These are phyloP conservation scores for Fusarium palustre DNA, from an alignment of 2,329 filamentous ascomycete species.

Conservation along the genomic window DNA sequence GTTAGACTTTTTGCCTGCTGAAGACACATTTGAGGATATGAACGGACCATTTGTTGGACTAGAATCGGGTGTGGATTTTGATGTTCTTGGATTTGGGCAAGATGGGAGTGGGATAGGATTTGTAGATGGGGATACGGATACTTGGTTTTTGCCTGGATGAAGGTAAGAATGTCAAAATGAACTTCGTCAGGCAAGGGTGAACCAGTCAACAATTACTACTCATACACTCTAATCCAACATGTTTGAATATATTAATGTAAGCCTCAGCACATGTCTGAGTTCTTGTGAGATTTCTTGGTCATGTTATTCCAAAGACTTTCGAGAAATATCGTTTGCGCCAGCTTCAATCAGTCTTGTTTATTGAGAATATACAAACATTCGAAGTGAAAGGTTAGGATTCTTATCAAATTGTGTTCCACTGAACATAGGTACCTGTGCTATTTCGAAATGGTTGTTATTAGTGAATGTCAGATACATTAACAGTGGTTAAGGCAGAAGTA, in stretches of 20 bases:
- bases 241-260: no score
- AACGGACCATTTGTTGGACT: slow-evolving; percentile 26
- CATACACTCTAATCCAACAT: no score
- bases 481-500: neutral
- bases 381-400: neutral
- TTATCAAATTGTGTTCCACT: neutral
- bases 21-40: slow-evolving; percentile 16
- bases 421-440: accelerated
- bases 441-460: neutral
- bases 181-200: no score
- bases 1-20: slow-evolving; percentile 21
- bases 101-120: slow-evolving; percentile 7
- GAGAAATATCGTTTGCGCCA: no score
- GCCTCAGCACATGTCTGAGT: no score
- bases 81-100: slow-evolving; percentile 14
- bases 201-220: no score
- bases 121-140: neutral
- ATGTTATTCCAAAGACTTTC: neutral
- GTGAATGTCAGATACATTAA: neutral
- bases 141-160: neutral
- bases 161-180: neutral
- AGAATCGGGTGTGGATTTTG: slow-evolving; percentile 19
- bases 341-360: neutral
- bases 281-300: neutral
- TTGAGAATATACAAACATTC: no score